Evolutionary conservation across 441 rosid genomes (phyloP).

Genomic region (Erodium chrysanthum): DNA sequence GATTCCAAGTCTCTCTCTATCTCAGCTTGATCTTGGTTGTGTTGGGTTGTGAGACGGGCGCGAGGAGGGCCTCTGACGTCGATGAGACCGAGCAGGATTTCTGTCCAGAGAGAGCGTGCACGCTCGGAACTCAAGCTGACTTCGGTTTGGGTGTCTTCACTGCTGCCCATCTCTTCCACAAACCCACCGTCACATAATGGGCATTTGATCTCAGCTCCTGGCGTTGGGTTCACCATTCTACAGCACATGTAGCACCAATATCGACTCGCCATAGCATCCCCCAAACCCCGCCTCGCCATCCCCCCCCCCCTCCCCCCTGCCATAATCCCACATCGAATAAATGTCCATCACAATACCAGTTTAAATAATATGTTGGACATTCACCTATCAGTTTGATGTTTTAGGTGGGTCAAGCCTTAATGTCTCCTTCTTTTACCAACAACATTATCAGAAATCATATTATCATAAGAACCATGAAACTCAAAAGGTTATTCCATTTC

Average conservation of each 20-base stretch:
- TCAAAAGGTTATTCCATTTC: no score
- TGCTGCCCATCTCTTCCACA: conserved; percentile 34
- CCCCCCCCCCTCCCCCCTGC: no score
- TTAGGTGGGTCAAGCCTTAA: no score
- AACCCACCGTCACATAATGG: conserved; percentile 44
- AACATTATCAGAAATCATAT: no score
- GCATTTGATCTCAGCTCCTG: conserved; percentile 38
- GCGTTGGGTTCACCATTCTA: conserved; percentile 30
- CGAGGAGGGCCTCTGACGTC: conserved; percentile 22
- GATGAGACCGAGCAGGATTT: conserved; percentile 40
- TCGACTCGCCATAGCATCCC: conserved; percentile 24
- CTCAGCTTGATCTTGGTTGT: conserved; percentile 13
- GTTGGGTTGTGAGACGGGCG: conserved; percentile 9
- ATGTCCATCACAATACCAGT: no score
- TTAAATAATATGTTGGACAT: no score
- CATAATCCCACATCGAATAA: no score
- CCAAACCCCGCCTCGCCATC: no score
- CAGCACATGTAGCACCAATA: conserved; percentile 47
- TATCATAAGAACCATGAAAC: no score
- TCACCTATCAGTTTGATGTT: no score
- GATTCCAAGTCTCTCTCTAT: conserved; percentile 33
- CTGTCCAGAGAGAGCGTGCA: conserved; percentile 38
- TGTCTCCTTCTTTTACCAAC: no score
- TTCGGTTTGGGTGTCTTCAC: conserved; percentile 14
- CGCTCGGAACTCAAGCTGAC: conserved; percentile 29